Percentiles rank a stretch among this genome's conserved stretches.
Conservation (phyloP, 2,329 filamentous ascomycete species). For the Aspergillus hiratsukae region DNA sequence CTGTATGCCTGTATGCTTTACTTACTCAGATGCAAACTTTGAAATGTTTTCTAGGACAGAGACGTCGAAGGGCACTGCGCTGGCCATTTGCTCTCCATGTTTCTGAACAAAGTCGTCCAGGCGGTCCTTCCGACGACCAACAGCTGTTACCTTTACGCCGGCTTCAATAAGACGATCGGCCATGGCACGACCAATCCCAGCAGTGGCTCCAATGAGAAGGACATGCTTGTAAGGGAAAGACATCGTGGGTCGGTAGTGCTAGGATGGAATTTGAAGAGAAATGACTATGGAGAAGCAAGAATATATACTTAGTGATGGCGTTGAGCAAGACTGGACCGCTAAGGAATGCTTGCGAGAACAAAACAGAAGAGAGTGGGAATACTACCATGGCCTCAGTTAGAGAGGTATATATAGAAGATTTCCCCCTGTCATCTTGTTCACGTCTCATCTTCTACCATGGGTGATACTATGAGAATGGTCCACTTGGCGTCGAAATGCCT, state of each 20-base stretch:
- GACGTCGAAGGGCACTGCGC: constrained; percentile 45
- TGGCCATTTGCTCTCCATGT: constrained; percentile 42
- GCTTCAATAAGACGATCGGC: constrained; percentile 45
- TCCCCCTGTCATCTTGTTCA: too few relatives aligned
- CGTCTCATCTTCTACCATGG: background rate
- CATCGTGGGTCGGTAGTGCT: constrained; percentile 31
- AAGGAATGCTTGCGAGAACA: background rate
- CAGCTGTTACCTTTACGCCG: constrained; percentile 51
- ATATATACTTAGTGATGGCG: background rate
- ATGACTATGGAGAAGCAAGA: background rate
- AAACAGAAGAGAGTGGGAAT: background rate
- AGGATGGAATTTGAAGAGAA: too few relatives aligned
- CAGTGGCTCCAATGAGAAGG: constrained; percentile 53
- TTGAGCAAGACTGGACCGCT: too few relatives aligned
- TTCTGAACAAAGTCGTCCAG: constrained; percentile 47
- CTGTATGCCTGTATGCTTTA: background rate
- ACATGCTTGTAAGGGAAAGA: constrained; percentile 53
- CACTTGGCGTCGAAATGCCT: background rate
- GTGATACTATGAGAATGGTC: background rate
- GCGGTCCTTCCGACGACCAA: constrained; percentile 51
- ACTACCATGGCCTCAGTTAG: background rate
- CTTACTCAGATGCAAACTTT: constrained; percentile 30
- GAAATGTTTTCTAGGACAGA: constrained; percentile 41
- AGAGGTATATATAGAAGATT: too few relatives aligned
- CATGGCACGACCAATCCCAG: constrained; percentile 51